Percentiles rank a stretch among this genome's conserved stretches.
Conservation (phyloP, 2,329 filamentous ascomycete genomes). For the Sporothrix sp. region DNA sequence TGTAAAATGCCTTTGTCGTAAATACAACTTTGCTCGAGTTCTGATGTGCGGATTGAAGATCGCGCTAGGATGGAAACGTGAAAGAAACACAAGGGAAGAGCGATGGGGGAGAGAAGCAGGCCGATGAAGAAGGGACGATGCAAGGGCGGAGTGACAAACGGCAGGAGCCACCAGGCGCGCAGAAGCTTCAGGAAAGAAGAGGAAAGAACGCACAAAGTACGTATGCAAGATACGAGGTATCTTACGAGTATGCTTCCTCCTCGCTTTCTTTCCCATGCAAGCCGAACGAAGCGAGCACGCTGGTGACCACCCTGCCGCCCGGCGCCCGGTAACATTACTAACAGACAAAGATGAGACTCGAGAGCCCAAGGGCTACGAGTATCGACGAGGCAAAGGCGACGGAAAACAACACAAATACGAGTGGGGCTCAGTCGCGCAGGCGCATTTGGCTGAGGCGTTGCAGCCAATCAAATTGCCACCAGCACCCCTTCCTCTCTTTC, state of each 20-base stretch:
- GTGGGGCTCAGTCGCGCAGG: slow-evolving; percentile 7
- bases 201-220: background rate
- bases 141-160: slow-evolving; percentile 3
- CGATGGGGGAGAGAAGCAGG: too few species aligned
- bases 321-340: background rate
- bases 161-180: background rate
- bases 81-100: too few species aligned
- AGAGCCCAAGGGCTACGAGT: too few species aligned
- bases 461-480: slow-evolving; percentile 3
- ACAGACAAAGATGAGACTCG: background rate
- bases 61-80: too few species aligned
- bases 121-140: background rate
- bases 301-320: background rate
- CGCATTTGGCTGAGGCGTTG: background rate
- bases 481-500: slow-evolving; percentile 3
- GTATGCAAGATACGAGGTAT: too few species aligned
- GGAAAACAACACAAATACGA: background rate
- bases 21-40: too few species aligned
- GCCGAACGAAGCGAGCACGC: background rate
- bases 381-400: background rate
- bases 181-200: background rate
- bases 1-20: too few species aligned
- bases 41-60: too few species aligned
- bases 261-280: background rate
- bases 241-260: too few species aligned